A percentile compares a stretch with the other conserved stretches of the same genome.
Conservation (phyloP, 768 basidiomycete species). For the Leucogyrophana mollusca region DNA sequence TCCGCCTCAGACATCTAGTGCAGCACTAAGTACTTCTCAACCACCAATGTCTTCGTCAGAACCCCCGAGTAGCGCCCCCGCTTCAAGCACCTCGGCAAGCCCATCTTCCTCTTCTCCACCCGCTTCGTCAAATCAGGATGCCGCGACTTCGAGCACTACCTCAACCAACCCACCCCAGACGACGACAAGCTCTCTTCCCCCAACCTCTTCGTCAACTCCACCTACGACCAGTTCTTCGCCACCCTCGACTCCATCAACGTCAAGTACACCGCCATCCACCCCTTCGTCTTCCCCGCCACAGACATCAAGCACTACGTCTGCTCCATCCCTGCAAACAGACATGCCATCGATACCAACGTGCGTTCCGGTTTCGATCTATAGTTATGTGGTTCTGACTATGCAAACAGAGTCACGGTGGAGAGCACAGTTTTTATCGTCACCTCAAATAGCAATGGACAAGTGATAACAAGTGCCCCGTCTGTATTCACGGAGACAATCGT, state of each 20-base stretch:
- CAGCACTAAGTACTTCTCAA: conserved; percentile 2
- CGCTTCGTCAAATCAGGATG: conserved; percentile 14
- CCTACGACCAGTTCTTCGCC: not conserved
- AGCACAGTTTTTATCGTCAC: conserved; percentile 56
- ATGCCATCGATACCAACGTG: not conserved
- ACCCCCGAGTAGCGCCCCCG: conserved; percentile 7
- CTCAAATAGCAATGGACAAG: conserved; percentile 54
- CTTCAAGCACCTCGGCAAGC: conserved; percentile 16
- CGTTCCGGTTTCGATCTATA: not conserved
- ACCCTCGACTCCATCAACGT: no score
- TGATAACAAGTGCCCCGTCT: conserved; percentile 50
- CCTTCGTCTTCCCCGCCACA: conserved; percentile 13
- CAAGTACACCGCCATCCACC: conserved; percentile 1
- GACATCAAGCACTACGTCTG: conserved; percentile 2
- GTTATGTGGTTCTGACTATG: not conserved
- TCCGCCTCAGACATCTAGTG: conserved; percentile 16
- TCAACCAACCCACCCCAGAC: conserved; percentile 11
- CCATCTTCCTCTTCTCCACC: conserved; percentile 17
- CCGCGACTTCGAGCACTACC: conserved; percentile 15
- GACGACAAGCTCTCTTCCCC: conserved; percentile 13
- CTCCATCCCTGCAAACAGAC: not conserved
- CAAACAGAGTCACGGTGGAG: conserved; percentile 23
- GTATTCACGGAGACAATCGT: conserved; percentile 56
- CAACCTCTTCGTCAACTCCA: conserved; percentile 8
- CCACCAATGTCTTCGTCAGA: conserved; percentile 1